A percentile compares a stretch with the other conserved stretches of the same genome.
Conservation (phyloP, 805 yeast species). For the Spathaspora hagerdaliae region DNA sequence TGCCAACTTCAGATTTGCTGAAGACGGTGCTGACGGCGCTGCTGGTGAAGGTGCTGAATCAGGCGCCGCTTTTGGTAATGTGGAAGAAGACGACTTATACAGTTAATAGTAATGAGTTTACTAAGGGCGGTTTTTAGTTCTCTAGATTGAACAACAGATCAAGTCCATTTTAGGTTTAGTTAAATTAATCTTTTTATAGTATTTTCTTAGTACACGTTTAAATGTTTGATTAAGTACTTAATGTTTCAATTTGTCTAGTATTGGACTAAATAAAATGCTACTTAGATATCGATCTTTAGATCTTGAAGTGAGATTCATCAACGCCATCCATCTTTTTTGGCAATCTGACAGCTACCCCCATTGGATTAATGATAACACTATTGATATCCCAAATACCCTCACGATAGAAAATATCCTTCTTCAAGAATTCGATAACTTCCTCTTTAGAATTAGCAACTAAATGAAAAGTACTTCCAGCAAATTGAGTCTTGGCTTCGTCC, state of each 20-base stretch:
- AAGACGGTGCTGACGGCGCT: conserved; percentile 26
- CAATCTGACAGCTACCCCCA: conserved; percentile 31
- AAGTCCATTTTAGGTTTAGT: no score
- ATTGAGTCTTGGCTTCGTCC: conserved; percentile 42
- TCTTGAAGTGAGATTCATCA: conserved; percentile 14
- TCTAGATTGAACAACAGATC: no score
- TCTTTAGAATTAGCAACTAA: conserved; percentile 61
- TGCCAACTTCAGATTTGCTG: conserved; percentile 82
- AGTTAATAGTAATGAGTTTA: conserved; percentile 24
- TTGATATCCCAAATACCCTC: conserved; percentile 76
- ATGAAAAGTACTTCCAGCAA: conserved; percentile 68
- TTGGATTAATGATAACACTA: conserved; percentile 55
- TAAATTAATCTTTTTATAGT: no score
- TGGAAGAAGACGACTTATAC: conserved; percentile 61
- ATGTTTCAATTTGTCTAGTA: no score
- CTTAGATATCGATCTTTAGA: not conserved
- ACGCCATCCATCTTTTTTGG: conserved; percentile 34
- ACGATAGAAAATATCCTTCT: conserved; percentile 57
- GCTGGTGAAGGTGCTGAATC: conserved; percentile 25
- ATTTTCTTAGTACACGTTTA: no score
- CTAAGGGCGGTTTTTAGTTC: no score
- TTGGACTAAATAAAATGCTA: no score
- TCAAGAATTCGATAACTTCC: conserved; percentile 61
- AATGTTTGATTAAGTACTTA: no score
- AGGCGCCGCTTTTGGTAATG: conserved; percentile 47